phyloP scores from a whole-genome alignment of 352 stramenopile genomes.

The Pythium chondricola region DNA sequence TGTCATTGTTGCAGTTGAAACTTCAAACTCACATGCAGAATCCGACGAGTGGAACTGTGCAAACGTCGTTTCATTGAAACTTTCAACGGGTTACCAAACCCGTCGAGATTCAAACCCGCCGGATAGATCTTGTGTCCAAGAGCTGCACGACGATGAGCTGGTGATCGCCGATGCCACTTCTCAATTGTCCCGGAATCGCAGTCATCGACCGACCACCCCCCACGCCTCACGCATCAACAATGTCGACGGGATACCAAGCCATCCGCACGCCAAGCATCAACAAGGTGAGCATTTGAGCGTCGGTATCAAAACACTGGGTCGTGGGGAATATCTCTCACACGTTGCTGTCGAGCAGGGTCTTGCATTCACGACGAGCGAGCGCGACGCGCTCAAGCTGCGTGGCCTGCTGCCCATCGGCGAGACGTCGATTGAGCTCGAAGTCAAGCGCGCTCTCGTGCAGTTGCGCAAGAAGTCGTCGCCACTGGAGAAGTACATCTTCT shows the following conservation, averaged over 20 bases:
- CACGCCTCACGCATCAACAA: conserved; percentile 13
- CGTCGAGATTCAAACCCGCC: too few relatives aligned
- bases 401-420: conserved; percentile 88
- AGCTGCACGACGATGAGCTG: too few relatives aligned
- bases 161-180: too few relatives aligned
- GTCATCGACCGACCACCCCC: too few relatives aligned
- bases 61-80: too few relatives aligned
- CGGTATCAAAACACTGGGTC: background rate
- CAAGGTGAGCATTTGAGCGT: conserved; percentile 47
- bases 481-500: conserved; percentile 93
- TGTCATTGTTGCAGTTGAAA: too few relatives aligned
- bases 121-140: too few relatives aligned
- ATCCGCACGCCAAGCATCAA: conserved; percentile 88
- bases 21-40: too few relatives aligned
- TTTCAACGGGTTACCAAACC: too few relatives aligned
- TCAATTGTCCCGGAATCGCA: too few relatives aligned
- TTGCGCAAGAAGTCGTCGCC: conserved; percentile 79
- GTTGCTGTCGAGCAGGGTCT: conserved; percentile 36
- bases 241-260: conserved; percentile 47
- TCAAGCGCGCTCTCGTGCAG: conserved; percentile 79
- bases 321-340: background rate
- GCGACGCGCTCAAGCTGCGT: conserved; percentile 80
- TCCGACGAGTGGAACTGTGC: too few relatives aligned
- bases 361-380: conserved; percentile 89
- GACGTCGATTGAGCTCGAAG: conserved; percentile 83